Evolutionary conservation across 352 stramenopile species (phyloP).

Genomic region (Globisporangium sylvaticum): DNA sequence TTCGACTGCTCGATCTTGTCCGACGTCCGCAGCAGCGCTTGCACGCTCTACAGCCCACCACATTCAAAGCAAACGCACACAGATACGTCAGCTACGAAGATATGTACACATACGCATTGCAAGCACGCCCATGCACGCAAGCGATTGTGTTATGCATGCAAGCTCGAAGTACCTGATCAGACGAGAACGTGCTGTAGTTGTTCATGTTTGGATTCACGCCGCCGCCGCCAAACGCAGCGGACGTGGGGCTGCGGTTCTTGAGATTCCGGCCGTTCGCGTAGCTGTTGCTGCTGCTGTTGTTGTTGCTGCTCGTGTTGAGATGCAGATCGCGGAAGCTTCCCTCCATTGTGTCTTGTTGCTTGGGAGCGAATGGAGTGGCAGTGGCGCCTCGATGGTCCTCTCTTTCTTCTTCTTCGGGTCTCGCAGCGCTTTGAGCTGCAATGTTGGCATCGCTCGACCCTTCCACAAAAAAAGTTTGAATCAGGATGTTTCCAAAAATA

Average conservation of each 20-base stretch:
- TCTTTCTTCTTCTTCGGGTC: neutral
- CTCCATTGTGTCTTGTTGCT: constrained; percentile 22
- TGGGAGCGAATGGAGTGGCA: neutral
- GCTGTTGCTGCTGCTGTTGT: constrained; percentile 9
- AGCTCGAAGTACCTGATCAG: constrained; percentile 34
- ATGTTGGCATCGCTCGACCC: neutral
- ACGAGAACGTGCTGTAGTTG: constrained; percentile 73
- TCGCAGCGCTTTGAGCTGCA: constrained; percentile 1
- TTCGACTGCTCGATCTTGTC: constrained; percentile 74
- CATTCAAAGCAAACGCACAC: neutral
- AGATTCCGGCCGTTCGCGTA: constrained; percentile 18
- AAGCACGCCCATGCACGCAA: neutral
- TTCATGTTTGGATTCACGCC: constrained; percentile 28
- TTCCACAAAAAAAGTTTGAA: constrained; percentile 14
- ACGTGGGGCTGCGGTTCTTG: constrained; percentile 17
- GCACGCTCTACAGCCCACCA: constrained; percentile 39
- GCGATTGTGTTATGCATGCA: neutral
- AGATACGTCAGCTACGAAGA: too few species aligned
- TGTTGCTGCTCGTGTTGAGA: constrained; percentile 5
- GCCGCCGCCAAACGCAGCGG: constrained; percentile 16
- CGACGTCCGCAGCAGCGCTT: constrained; percentile 59
- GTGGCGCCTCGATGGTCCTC: neutral
- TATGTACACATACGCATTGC: neutral
- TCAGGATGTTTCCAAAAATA: neutral
- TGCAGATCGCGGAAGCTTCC: constrained; percentile 32